These are phyloP conservation scores for Eustoma russellianum DNA, from an alignment of 257 asterid species.

Conservation along the genomic window DNA sequence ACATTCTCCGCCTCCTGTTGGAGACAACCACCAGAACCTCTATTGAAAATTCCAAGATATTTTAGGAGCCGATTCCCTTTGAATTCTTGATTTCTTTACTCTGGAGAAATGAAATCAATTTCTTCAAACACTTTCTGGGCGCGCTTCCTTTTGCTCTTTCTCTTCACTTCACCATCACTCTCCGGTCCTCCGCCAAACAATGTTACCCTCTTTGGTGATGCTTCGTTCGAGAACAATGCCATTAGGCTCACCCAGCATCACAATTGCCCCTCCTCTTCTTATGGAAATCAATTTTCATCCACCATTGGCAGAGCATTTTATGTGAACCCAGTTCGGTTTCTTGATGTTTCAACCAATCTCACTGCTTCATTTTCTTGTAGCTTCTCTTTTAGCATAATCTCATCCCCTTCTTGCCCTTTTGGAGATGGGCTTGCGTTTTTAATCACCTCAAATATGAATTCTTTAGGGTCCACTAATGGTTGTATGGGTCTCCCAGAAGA, in stretches of 20 bases:
- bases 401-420: conserved; percentile 41
- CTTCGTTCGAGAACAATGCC: conserved; percentile 26
- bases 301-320: conserved; percentile 56
- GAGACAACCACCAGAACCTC: neutral
- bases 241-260: conserved; percentile 39
- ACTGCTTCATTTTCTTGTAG: conserved; percentile 52
- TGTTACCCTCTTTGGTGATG: conserved; percentile 48
- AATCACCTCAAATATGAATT: conserved; percentile 34
- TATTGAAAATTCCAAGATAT: neutral
- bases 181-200: conserved; percentile 26
- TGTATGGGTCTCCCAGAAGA: conserved; percentile 53
- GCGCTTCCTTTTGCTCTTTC: conserved; percentile 13
- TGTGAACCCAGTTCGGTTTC: conserved; percentile 48
- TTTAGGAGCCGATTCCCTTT: neutral
- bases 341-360: conserved; percentile 34
- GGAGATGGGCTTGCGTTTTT: conserved; percentile 68
- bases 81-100: neutral
- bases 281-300: conserved; percentile 8
- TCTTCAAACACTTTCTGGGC: conserved; percentile 14
- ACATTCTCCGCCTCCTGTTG: neutral
- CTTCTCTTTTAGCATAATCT: conserved; percentile 49
- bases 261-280: conserved; percentile 23
- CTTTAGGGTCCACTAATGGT: conserved; percentile 34
- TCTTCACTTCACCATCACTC: conserved; percentile 20
- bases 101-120: conserved; percentile 1